Evolutionary conservation across 2,329 filamentous ascomycete species (phyloP).

Genomic region (Apiospora aurea): DNA sequence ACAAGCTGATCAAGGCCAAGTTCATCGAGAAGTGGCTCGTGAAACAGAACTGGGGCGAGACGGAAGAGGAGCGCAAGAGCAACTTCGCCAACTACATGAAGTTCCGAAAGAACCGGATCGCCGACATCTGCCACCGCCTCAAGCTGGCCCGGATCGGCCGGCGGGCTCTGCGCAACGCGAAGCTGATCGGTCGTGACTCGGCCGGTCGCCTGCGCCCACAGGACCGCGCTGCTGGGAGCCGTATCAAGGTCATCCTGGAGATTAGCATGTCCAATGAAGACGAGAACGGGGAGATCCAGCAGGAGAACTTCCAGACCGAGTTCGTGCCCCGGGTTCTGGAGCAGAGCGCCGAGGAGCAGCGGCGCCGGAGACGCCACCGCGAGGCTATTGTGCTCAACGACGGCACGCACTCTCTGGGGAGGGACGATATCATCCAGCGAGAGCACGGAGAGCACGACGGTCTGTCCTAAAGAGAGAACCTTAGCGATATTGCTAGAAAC

Average conservation of each 20-base stretch:
- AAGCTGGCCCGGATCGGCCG: conserved; percentile 58
- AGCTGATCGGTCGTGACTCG: conserved; percentile 48
- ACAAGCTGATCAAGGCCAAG: conserved; percentile 65
- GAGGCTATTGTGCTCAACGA: conserved; percentile 94
- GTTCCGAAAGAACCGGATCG: conserved; percentile 59
- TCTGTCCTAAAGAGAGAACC: neutral
- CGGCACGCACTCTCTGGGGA: conserved; percentile 75
- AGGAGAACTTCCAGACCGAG: conserved; percentile 41
- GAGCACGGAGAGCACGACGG: conserved; percentile 46
- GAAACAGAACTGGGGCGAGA: conserved; percentile 72
- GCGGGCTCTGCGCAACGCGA: conserved; percentile 58
- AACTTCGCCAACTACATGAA: conserved; percentile 62
- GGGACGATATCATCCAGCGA: conserved; percentile 80
- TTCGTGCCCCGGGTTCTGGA: conserved; percentile 51
- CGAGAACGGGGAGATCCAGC: conserved; percentile 37
- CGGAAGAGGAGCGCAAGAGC: conserved; percentile 56
- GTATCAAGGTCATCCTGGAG: conserved; percentile 45
- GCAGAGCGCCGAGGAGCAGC: conserved; percentile 71
- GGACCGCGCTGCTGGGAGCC: conserved; percentile 34
- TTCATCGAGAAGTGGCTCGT: conserved; percentile 79
- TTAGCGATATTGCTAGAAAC: neutral
- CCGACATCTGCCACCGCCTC: conserved; percentile 58
- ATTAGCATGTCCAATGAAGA: conserved; percentile 44
- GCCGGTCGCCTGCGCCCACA: conserved; percentile 31
- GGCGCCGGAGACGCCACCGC: conserved; percentile 75